phyloP scores from a whole-genome alignment of 768 basidiomycete genomes.

The Macrocybe gigantea region DNA sequence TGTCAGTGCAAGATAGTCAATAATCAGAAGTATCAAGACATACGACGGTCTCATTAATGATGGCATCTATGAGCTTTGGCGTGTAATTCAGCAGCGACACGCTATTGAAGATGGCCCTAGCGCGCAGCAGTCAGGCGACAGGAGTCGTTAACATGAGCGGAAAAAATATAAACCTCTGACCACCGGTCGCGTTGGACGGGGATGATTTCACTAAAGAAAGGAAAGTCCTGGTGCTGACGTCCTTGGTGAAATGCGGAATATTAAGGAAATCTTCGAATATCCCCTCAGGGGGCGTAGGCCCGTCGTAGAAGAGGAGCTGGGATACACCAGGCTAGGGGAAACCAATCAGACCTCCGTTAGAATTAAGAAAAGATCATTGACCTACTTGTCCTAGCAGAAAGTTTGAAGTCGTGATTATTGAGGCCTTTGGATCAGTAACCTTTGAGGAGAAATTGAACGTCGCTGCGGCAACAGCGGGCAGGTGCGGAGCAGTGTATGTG shows the following conservation, averaged over 20 bases:
- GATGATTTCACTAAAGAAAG: conserved; percentile 30
- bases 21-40: conserved; percentile 2
- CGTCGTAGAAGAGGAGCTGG: conserved; percentile 53
- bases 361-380: background rate
- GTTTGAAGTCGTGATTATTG: conserved; percentile 41
- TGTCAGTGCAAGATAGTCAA: background rate
- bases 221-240: conserved; percentile 36
- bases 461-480: conserved; percentile 26
- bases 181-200: conserved; percentile 27
- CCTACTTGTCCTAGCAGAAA: conserved; percentile 28
- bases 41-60: conserved; percentile 39
- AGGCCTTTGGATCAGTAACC: conserved; percentile 46
- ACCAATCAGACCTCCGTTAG: background rate
- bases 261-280: conserved; percentile 48
- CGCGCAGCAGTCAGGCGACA: background rate
- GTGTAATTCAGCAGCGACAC: conserved; percentile 33
- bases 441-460: conserved; percentile 32
- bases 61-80: conserved; percentile 28
- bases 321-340: conserved; percentile 12
- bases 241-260: conserved; percentile 31
- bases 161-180: conserved; percentile 12
- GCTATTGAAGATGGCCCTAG: conserved; percentile 32
- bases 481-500: conserved; percentile 15
- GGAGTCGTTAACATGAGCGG: conserved; percentile 2
- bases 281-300: conserved; percentile 38